Evolutionary conservation across 371 early-diverging fungal species (phyloP).

Genomic region (Mucor piriformis): DNA sequence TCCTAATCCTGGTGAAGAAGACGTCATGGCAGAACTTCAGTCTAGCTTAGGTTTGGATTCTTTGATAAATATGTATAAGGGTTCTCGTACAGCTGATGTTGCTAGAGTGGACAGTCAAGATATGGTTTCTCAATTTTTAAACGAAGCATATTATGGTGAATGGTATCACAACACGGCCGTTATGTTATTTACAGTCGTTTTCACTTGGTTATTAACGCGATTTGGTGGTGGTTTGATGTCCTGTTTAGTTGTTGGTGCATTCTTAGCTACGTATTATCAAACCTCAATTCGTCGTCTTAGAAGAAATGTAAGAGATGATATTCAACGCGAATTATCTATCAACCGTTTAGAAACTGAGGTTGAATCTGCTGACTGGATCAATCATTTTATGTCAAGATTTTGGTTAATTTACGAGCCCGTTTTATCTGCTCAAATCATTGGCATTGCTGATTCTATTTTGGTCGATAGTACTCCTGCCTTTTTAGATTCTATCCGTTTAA

Average conservation of each 20-base stretch:
- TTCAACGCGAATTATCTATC: conserved; percentile 64
- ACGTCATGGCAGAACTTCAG: conserved; percentile 13
- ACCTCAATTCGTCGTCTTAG: conserved; percentile 76
- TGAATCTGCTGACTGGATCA: conserved; percentile 98
- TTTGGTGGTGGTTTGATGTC: conserved; percentile 40
- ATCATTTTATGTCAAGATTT: conserved; percentile 81
- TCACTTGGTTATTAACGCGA: conserved; percentile 38
- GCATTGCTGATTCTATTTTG: conserved; percentile 75
- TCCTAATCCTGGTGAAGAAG: conserved; percentile 40
- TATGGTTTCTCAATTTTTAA: conserved; percentile 32
- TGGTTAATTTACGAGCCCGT: conserved; percentile 97
- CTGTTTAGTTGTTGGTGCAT: conserved; percentile 50
- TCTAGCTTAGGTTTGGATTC: conserved; percentile 23
- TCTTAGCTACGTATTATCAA: conserved; percentile 73
- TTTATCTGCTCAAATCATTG: conserved; percentile 80
- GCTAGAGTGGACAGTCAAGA: conserved; percentile 14
- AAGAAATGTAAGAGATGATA: conserved; percentile 72
- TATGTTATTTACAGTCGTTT: conserved; percentile 34
- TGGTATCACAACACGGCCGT: conserved; percentile 46
- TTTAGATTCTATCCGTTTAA: conserved; percentile 87
- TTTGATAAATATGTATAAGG: conserved; percentile 24
- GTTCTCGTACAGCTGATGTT: conserved; percentile 9
- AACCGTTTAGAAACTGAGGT: conserved; percentile 58
- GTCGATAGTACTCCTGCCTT: conserved; percentile 89
- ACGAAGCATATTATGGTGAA: conserved; percentile 41